Percentiles rank a stretch among this genome's conserved stretches.
Conservation (phyloP, 2,329 filamentous ascomycete species). For the Phyllosticta citrichinensis region DNA sequence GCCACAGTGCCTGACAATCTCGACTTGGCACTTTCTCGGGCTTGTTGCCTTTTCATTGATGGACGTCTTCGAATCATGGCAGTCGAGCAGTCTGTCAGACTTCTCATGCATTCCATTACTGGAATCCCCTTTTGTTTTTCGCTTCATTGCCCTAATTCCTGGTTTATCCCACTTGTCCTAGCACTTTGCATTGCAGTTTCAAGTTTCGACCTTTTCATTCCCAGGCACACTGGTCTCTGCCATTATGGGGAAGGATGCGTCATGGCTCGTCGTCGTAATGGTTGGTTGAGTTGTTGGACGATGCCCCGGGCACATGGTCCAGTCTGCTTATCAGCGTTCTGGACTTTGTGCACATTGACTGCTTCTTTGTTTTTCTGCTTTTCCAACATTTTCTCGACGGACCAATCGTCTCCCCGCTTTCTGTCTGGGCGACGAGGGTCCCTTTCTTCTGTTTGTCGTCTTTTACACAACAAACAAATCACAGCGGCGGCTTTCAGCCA, state of each 20-base stretch:
- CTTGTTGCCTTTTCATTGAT: not conserved
- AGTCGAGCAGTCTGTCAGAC: not conserved
- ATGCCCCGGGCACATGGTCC: not conserved
- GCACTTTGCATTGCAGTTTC: not conserved
- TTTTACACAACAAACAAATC: not conserved
- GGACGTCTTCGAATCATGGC: not conserved
- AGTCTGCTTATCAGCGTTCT: not conserved
- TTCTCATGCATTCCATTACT: not conserved
- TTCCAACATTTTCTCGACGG: not conserved
- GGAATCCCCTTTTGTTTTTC: not conserved
- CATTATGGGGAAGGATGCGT: not conserved
- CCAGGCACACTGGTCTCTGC: not conserved
- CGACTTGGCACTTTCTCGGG: not conserved
- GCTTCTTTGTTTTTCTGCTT: not conserved
- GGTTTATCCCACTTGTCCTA: not conserved
- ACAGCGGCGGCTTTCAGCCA: no score
- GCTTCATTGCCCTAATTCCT: not conserved
- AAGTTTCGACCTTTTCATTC: not conserved
- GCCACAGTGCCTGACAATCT: not conserved
- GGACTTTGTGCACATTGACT: not conserved
- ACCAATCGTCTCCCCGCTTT: not conserved
- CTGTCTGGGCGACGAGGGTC: not conserved
- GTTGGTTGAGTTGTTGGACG: not conserved
- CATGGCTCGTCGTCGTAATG: not conserved
- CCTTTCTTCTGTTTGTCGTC: not conserved